A percentile compares a stretch with the other conserved stretches of the same genome.
phyloP scores from a whole-genome alignment of 768 basidiomycete genomes.

The Infundibulicybe gibba region DNA sequence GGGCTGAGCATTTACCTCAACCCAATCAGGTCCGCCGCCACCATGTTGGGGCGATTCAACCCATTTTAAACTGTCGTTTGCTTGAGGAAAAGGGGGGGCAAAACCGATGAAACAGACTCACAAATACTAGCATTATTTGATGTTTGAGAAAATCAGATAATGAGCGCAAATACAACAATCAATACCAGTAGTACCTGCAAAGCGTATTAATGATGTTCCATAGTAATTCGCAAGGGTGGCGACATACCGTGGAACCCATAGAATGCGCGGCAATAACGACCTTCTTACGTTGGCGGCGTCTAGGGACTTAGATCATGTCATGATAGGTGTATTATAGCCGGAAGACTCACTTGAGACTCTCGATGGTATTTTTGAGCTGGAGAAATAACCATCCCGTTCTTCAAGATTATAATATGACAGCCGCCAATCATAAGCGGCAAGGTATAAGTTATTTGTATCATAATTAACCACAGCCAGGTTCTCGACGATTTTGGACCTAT shows the following conservation, averaged over 20 bases:
- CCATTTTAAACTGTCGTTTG: conserved; percentile 78
- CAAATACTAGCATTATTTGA: conserved; percentile 66
- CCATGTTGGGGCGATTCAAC: conserved; percentile 86
- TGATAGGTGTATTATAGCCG: neutral
- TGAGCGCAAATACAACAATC: conserved; percentile 11
- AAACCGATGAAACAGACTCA: conserved; percentile 33
- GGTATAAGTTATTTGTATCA: conserved; percentile 83
- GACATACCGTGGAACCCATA: conserved; percentile 76
- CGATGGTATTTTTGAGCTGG: conserved; percentile 77
- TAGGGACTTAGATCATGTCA: conserved; percentile 18
- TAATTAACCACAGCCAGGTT: conserved; percentile 93
- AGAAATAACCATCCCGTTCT: conserved; percentile 87
- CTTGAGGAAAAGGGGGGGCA: conserved; percentile 4
- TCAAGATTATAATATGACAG: conserved; percentile 88
- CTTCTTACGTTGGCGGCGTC: conserved; percentile 68
- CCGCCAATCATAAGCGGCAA: conserved; percentile 91
- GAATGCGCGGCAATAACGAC: conserved; percentile 84
- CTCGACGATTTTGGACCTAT: conserved; percentile 87
- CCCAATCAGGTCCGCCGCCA: conserved; percentile 83
- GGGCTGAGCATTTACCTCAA: conserved; percentile 56
- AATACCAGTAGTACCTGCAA: conserved; percentile 48
- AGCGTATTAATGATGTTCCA: neutral
- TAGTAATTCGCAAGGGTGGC: neutral
- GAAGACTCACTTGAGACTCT: conserved; percentile 61
- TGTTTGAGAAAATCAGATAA: conserved; percentile 1